phyloP scores from a whole-genome alignment of 1,284 basidiomycete species.

The Sanghuangporus weigelae region DNA sequence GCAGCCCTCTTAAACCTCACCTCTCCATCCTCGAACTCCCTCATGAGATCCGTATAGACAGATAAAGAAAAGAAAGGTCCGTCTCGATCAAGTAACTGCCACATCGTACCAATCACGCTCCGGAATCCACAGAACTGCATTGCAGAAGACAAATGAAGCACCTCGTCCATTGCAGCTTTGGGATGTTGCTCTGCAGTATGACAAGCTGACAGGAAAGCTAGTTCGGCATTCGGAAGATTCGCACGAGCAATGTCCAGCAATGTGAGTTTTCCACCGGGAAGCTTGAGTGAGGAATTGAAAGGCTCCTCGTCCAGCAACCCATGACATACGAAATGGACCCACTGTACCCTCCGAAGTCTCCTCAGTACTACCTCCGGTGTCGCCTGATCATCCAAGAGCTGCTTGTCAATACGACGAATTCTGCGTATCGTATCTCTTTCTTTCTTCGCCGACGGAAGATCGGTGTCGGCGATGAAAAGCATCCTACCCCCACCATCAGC shows the following conservation, averaged over 20 bases:
- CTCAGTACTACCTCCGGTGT: neutral
- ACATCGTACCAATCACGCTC: conserved; percentile 37
- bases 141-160: conserved; percentile 30
- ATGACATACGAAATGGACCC: neutral
- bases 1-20: neutral
- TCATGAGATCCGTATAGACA: neutral
- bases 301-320: neutral
- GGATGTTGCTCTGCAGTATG: conserved; percentile 19
- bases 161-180: conserved; percentile 25
- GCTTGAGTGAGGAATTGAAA: neutral
- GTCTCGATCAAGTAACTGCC: conserved; percentile 27
- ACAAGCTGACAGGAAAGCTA: conserved; percentile 34
- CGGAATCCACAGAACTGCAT: conserved; percentile 31
- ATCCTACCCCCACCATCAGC: too few species aligned
- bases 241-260: conserved; percentile 26
- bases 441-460: neutral
- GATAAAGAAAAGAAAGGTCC: conserved; percentile 12
- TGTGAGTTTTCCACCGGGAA: conserved; percentile 6
- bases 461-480: neutral
- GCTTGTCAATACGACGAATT: neutral
- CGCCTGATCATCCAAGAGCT: neutral
- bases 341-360: neutral
- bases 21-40: neutral
- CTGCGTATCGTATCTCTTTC: neutral
- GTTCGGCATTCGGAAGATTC: conserved; percentile 25